Percentiles rank a stretch among this genome's conserved stretches.
These are phyloP conservation scores for Phaseolus lunatus DNA, from an alignment of 306 rosid species.

Conservation along the genomic window DNA sequence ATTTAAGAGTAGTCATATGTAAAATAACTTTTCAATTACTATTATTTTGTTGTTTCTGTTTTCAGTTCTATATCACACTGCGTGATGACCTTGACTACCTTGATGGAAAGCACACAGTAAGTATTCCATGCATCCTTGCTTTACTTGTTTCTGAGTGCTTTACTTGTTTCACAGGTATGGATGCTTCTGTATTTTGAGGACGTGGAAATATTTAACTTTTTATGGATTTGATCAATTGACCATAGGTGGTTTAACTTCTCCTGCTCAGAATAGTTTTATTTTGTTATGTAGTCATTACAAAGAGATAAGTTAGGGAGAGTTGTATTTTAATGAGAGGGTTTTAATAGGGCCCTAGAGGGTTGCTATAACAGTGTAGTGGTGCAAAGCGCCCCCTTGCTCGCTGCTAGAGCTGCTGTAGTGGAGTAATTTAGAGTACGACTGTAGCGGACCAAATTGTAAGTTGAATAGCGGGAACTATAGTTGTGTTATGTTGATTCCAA, in stretches of 20 bases:
- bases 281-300: background rate
- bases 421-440: no score
- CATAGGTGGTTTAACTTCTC: slow-evolving; percentile 3
- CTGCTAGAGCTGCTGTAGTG: no score
- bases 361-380: no score
- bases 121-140: slow-evolving; percentile 45
- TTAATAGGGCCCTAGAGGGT: background rate
- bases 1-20: background rate
- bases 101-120: slow-evolving; percentile 90
- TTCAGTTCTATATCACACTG: slow-evolving; percentile 86
- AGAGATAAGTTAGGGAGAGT: background rate
- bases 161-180: slow-evolving; percentile 10
- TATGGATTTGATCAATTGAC: slow-evolving; percentile 4
- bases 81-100: slow-evolving; percentile 96
- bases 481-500: no score
- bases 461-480: no score
- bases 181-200: background rate
- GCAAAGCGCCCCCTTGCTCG: no score
- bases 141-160: slow-evolving; percentile 35
- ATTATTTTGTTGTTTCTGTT: slow-evolving; percentile 36
- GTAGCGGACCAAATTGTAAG: no score
- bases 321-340: background rate
- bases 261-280: background rate
- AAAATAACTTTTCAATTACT: background rate
- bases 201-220: slow-evolving; percentile 25